Evolutionary conservation across 2,329 filamentous ascomycete species (phyloP), one percentile per base, ranked within the genome.

Genomic region (Phialophora verrucosa): DNA sequence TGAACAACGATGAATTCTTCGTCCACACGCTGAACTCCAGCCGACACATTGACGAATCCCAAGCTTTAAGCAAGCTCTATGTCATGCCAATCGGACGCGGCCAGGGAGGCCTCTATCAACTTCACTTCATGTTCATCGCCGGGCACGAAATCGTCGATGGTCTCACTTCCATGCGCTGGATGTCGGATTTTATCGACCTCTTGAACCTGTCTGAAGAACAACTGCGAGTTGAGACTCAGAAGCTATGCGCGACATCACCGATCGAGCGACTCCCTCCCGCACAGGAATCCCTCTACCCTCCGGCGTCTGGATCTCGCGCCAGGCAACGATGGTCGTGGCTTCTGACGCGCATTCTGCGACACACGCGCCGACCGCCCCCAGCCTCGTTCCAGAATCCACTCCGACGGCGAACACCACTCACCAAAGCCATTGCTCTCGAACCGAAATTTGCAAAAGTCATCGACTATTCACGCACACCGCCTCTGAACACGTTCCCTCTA

Each of bases 321-420:
- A 63, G 63, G 23, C 63, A 70, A 54, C 59, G 68, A 27, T 72
- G 70, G 70, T 63, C 63, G n/a, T 72, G 70, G 70, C 47, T 64
- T 2, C 58, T 72, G 2, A 59, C 65, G 20, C 64, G 70, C 25
- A 68, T 72, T 6, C 65, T 72, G 10, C 69, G 70, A 10, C 70
- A 72, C 42, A 67, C 67, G 12, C 59, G 65, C 23, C 53, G 55
- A 4, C 56, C 65, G 10, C 59, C 63, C 50, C 69, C 70, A 11
- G 65, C 70, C 1, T 58, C 70, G 10, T 72, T 72, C 49, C 70
- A 70, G 32, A 72, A 72, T 31, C 70, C 70, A 29, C 61, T 72
- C 14, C 35, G 64, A 31, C 60, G 69, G 44, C 17, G 17, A 31
- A 49, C n/a, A 29, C 64, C 6, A 25, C 51, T 67, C 6, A 12